Base-by-base conservation (phyloP, 257 asterid species). In the Solanum pinnatisectum region DNA sequence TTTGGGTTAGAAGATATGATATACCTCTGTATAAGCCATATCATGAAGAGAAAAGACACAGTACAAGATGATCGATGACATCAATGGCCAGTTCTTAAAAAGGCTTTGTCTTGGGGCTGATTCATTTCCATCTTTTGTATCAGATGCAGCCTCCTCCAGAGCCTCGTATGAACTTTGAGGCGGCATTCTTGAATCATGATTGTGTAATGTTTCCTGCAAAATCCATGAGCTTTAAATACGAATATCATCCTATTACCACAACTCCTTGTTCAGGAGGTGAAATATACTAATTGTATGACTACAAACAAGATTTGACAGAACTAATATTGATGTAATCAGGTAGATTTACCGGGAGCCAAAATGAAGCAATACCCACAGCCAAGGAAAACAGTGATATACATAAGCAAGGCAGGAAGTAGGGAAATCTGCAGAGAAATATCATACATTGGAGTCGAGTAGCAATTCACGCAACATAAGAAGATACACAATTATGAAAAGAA, bases 11-110 rank as follows among this genome's bases (percentile, higher is more conserved):
- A 30, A 30, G 63, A 42, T 35, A 74, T 40, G 40, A n/a, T 39
- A 36, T 87, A 87, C 89, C 89, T 87, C 89, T 36, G 49, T 40
- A 35, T 87, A 87, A 30, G 89, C 89, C 86, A 87, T 87, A 68
- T 82, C 89, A 82, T 87, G 89, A 87, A 87, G 89, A 60, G 86
- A 52, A 79, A 87, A 82, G 74, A 87, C 73, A 68, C 87, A 82
- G 84, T 87, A 87, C n/a, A 87, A 33, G 71, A 87, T 49, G 86
- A 87, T 87, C 14, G 89, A 87, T 37, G 89, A 87, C 71, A 87
- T 87, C 81, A 87, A 82, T 42, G 89, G 89, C 89, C 89, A 82
- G 70, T 87, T 87, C 87, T 65, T 87, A 32, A 82, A 18, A 35
- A 82, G 89, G 60, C 32, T 87, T 87, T 82, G 20, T 46, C 30